Base-by-base conservation (phyloP, 2,329 filamentous ascomycete species). In the Cladosporium phlei region DNA sequence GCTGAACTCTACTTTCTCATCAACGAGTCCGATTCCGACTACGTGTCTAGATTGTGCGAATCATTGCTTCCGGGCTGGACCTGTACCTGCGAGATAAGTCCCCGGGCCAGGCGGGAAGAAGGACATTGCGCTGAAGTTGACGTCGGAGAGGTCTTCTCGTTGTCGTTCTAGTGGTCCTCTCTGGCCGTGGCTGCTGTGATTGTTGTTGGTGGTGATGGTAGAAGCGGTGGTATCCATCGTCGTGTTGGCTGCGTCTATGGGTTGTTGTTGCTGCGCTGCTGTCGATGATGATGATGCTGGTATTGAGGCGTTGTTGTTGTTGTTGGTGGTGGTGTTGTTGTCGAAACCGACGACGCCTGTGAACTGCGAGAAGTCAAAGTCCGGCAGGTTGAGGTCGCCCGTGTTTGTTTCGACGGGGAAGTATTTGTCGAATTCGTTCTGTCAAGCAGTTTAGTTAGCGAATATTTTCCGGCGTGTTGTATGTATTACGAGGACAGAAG, bases 391-490 rank as follows among this genome's bases (percentile, higher is more conserved):
- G 17, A 64, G 51, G 34, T 65, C 61, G 40, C 63, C 63, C 25
- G 59, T 59, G 50, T 66, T 64, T 32, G 58, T 49, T 38, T 60
- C 59, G 6, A 62, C 56, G 6, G 65, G 63, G 55, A 74, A 74
- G 27, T 71, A 65, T 47, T 64, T 62, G 45, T 74, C 69, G 60
- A 69, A 72, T 56, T 74, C 70, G 42, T 67, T 69, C 71, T 74
- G 48, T 19, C 16, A n/a, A n/a, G n/a, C n/a, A n/a, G n/a, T n/a
- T n/a, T n/a, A n/a, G n/a, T n/a, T n/a, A n/a, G n/a, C n/a, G n/a
- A n/a, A n/a, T n/a, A n/a, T n/a, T n/a, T n/a, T n/a, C n/a, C n/a
- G n/a, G n/a, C n/a, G n/a, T n/a, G n/a, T n/a, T n/a, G n/a, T n/a
- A n/a, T n/a, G n/a, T n/a, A n/a, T n/a, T n/a, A n/a, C n/a, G n/a